phyloP scores from a whole-genome alignment of 495 filamentous ascomycete genomes.

The Friedmanniomyces endolithicus region DNA sequence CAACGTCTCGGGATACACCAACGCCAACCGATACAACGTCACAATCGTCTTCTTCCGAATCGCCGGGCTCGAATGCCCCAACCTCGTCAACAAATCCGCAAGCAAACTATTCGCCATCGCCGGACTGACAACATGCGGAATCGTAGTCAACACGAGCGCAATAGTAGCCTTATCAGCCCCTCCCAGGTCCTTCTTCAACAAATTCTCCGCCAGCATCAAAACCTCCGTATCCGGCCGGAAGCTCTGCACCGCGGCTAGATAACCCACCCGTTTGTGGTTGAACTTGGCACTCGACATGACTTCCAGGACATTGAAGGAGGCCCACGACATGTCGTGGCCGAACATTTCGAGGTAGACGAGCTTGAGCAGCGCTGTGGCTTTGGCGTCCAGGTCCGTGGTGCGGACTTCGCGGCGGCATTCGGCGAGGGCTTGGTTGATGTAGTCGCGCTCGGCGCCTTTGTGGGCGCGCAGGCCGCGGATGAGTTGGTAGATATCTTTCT shows the following conservation, averaged over 20 bases:
- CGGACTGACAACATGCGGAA: conserved; percentile 84
- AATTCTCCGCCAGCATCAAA: conserved; percentile 91
- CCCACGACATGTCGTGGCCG: conserved; percentile 99
- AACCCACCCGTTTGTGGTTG: conserved; percentile 85
- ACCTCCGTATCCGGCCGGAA: conserved; percentile 93
- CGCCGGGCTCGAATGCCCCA: conserved; percentile 67
- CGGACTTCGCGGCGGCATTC: conserved; percentile 90
- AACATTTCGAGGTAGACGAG: conserved; percentile 97
- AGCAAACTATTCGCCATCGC: conserved; percentile 81
- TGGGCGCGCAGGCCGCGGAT: conserved; percentile 89
- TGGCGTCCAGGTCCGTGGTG: conserved; percentile 89
- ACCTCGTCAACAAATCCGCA: conserved; percentile 70
- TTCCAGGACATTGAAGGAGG: conserved; percentile 92
- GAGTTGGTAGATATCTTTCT: conserved; percentile 97
- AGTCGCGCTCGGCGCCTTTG: conserved; percentile 85
- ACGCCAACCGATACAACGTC: conserved; percentile 77
- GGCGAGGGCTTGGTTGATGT: conserved; percentile 77
- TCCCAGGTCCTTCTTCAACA: conserved; percentile 90
- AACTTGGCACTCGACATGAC: conserved; percentile 96
- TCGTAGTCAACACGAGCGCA: conserved; percentile 68
- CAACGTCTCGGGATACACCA: conserved; percentile 90
- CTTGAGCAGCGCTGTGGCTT: conserved; percentile 89
- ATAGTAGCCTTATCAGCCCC: conserved; percentile 62
- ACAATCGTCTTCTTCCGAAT: conserved; percentile 93
- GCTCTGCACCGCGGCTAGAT: conserved; percentile 92